Percentiles rank a stretch among this genome's conserved stretches.
Conservation (phyloP, 805 yeast genomes). For the Ogataea saltuana region DNA sequence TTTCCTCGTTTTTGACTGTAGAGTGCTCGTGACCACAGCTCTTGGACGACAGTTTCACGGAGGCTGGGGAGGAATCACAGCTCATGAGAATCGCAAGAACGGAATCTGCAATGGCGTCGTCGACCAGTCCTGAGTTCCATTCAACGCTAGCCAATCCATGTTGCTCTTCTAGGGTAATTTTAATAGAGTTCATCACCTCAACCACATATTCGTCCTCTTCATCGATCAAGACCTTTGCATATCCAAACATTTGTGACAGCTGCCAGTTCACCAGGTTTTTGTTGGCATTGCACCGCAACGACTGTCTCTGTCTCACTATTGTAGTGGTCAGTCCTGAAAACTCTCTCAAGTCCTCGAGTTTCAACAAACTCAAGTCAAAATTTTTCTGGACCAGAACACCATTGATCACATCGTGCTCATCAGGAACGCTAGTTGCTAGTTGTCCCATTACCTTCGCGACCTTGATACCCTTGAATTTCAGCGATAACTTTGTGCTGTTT, state of each 20-base stretch:
- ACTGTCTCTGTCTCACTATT: conserved; percentile 77
- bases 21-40: conserved; percentile 41
- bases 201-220: conserved; percentile 50
- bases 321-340: conserved; percentile 86
- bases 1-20: conserved; percentile 8
- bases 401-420: conserved; percentile 48
- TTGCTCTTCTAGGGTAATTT: conserved; percentile 46
- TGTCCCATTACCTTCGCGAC: conserved; percentile 71
- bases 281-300: conserved; percentile 75
- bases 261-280: conserved; percentile 85
- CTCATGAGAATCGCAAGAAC: conserved; percentile 87
- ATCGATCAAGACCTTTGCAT: conserved; percentile 61
- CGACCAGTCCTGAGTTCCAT: conserved; percentile 88
- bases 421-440: conserved; percentile 48
- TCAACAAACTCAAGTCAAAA: conserved; percentile 80
- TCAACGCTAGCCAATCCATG: conserved; percentile 62
- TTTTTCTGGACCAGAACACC: conserved; percentile 92
- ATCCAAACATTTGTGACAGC: conserved; percentile 93
- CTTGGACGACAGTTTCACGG: conserved; percentile 81
- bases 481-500: conserved; percentile 76
- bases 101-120: conserved; percentile 93
- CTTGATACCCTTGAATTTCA: conserved; percentile 80
- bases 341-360: conserved; percentile 85
- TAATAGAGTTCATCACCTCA: conserved; percentile 65
- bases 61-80: conserved; percentile 92